phyloP scores from a whole-genome alignment of 2,329 filamentous ascomycete species.

The Sphaerostilbella broomeana region DNA sequence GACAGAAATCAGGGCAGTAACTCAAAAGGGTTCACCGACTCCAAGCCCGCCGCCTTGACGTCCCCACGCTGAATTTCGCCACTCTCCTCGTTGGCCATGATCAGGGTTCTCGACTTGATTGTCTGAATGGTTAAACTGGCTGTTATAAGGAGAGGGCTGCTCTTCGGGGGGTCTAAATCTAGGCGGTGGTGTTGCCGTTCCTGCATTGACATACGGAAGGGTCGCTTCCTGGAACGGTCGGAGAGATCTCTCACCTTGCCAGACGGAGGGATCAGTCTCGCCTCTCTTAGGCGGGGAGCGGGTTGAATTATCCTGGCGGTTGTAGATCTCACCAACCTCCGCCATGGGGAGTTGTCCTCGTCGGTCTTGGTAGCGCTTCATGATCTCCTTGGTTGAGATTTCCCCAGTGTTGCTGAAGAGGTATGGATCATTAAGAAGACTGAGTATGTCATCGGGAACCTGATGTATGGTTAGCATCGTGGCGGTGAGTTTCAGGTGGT shows the following conservation, averaged over 20 bases:
- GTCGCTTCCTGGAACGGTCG: slow-evolving; percentile 65
- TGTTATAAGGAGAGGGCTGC: slow-evolving; percentile 38
- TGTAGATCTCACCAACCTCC: slow-evolving; percentile 51
- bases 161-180: slow-evolving; percentile 44
- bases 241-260: slow-evolving; percentile 78
- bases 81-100: slow-evolving; percentile 44
- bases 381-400: slow-evolving; percentile 92
- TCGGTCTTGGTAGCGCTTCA: slow-evolving; percentile 86
- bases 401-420: slow-evolving; percentile 79
- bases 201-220: slow-evolving; percentile 30
- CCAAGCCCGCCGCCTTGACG: slow-evolving; percentile 45
- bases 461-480: slow-evolving; percentile 32
- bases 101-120: slow-evolving; percentile 34
- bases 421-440: slow-evolving; percentile 74
- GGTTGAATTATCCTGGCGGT: slow-evolving; percentile 51
- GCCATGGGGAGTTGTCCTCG: slow-evolving; percentile 51
- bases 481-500: slow-evolving; percentile 14
- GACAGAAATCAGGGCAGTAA: slow-evolving; percentile 3
- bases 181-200: slow-evolving; percentile 46
- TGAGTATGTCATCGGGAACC: slow-evolving; percentile 89
- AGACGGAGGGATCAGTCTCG: slow-evolving; percentile 79
- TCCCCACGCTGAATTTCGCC: slow-evolving; percentile 51
- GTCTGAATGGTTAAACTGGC: slow-evolving; percentile 39
- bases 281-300: slow-evolving; percentile 56
- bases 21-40: slow-evolving; percentile 39